Conservation (phyloP, 805 yeast genomes). For the Scheffersomyces stipitis region DNA sequence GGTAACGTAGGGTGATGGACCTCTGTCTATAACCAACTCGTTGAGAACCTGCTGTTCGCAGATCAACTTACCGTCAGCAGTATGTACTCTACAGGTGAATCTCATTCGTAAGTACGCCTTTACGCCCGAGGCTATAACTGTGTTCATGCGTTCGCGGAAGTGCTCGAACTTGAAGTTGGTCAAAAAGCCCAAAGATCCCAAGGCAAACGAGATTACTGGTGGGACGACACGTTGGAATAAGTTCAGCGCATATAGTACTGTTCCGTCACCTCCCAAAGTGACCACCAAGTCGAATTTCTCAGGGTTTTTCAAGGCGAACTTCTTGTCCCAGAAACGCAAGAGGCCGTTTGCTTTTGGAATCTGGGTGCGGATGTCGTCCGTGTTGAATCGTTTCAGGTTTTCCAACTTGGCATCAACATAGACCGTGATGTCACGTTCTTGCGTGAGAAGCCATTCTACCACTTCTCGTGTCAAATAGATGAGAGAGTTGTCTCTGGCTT, state of each 20-base stretch:
- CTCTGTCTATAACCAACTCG: constrained; percentile 89
- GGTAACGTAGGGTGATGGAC: constrained; percentile 90
- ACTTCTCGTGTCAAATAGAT: constrained; percentile 75
- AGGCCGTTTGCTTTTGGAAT: constrained; percentile 45
- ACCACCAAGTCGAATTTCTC: constrained; percentile 45
- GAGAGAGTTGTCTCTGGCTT: constrained; percentile 80
- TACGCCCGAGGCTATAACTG: constrained; percentile 69
- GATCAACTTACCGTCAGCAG: constrained; percentile 51
- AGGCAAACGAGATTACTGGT: constrained; percentile 44
- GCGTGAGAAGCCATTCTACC: constrained; percentile 67
- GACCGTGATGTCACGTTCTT: constrained; percentile 41
- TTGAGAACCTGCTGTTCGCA: constrained; percentile 79
- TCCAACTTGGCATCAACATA: constrained; percentile 74
- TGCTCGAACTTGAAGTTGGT: constrained; percentile 82
- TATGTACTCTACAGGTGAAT: constrained; percentile 72
- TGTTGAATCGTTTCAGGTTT: constrained; percentile 62
- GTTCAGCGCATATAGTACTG: constrained; percentile 43
- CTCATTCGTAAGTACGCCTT: constrained; percentile 81
- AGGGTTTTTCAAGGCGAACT: constrained; percentile 47
- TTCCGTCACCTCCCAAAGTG: constrained; percentile 48
- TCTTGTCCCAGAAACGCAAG: constrained; percentile 69
- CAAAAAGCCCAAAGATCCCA: constrained; percentile 45
- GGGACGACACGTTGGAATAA: constrained; percentile 47
- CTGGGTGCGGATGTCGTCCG: constrained; percentile 48
- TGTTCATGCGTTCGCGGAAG: constrained; percentile 57